Percentiles rank a stretch among this genome's conserved stretches.
Conservation (phyloP, 805 yeast species). For the Sugiyamaella smithiae region DNA sequence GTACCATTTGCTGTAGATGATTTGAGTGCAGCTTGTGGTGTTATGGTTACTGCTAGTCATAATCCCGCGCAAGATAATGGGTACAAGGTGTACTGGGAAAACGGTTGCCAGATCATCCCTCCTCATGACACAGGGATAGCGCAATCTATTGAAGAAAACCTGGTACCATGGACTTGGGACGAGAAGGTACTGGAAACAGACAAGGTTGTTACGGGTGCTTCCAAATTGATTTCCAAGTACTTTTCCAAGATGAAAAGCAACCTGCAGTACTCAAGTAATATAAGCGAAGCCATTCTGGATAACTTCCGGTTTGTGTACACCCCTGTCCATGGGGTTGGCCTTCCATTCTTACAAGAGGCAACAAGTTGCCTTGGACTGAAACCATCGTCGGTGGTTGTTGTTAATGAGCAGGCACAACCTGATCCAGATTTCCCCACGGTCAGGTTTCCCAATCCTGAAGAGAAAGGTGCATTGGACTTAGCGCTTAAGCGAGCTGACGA, state of each 20-base stretch:
- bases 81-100: slow-evolving; percentile 87
- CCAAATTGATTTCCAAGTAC: slow-evolving; percentile 17
- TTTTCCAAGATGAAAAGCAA: slow-evolving; percentile 13
- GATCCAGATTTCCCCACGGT: slow-evolving; percentile 89
- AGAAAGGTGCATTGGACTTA: slow-evolving; percentile 78
- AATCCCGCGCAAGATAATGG: slow-evolving; percentile 68
- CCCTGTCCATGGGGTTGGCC: slow-evolving; percentile 95
- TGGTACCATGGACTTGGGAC: slow-evolving; percentile 58
- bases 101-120: slow-evolving; percentile 94
- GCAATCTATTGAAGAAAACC: slow-evolving; percentile 52
- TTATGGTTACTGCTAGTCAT: slow-evolving; percentile 86
- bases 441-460: slow-evolving; percentile 92
- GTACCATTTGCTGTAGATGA: slow-evolving; percentile 83
- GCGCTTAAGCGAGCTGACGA: slow-evolving; percentile 64
- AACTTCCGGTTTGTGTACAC: slow-evolving; percentile 63
- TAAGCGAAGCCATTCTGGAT: not conserved
- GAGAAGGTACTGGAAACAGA: slow-evolving; percentile 42
- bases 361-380: slow-evolving; percentile 39
- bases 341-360: slow-evolving; percentile 50
- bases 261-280: not conserved
- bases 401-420: slow-evolving; percentile 64
- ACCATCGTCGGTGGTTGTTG: slow-evolving; percentile 39
- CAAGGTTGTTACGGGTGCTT: slow-evolving; percentile 25
- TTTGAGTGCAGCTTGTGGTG: slow-evolving; percentile 67
- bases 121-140: slow-evolving; percentile 85